Evolutionary conservation across 805 yeast genomes (phyloP), one percentile per base, ranked within the genome.

Genomic region (Yamadazyma olivae): DNA sequence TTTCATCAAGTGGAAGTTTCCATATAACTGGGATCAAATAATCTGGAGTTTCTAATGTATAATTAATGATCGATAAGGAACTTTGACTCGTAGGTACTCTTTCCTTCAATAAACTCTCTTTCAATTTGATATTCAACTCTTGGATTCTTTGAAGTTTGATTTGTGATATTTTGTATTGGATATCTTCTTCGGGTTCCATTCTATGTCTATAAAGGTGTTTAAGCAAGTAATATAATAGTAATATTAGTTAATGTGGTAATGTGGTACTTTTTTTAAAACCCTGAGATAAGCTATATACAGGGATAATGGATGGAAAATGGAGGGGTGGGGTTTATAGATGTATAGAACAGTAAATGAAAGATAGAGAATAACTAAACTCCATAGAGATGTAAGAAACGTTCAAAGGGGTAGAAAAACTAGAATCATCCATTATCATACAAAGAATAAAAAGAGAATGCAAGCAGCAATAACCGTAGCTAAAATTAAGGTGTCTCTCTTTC

Each of bases 401-500:
- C n/a, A n/a, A n/a, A n/a, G n/a, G n/a, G n/a, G n/a, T n/a, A n/a
- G n/a, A n/a, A n/a, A n/a, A n/a, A n/a, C n/a, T n/a, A n/a, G n/a
- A n/a, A n/a, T n/a, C n/a, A n/a, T n/a, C n/a, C n/a, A n/a, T n/a
- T n/a, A n/a, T 10, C 10, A 20, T 20, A 20, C 23, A 7, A 79
- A 78, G 49, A 79, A 79, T 35, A 90, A 57, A 9, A 86, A 56
- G 30, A 91, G 51, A 18, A 90, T 78, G 64, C 98, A 86, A 20
- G 75, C 39, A 2, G 87, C 71, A 20, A 90, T 81, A 34, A 93
- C 72, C 3, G 71, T 48, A 1, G 95, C 91, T 53, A 91, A 61
- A n/a, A 91, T 83, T 19, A 91, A 56, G 16, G 95, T 81, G 57
- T 93, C 95, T 39, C 96, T 77, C 64, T 81, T 85, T 59, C 90